These are phyloP conservation scores for Populus simonii DNA, from an alignment of 345 rosid genomes.

Conservation along the genomic window DNA sequence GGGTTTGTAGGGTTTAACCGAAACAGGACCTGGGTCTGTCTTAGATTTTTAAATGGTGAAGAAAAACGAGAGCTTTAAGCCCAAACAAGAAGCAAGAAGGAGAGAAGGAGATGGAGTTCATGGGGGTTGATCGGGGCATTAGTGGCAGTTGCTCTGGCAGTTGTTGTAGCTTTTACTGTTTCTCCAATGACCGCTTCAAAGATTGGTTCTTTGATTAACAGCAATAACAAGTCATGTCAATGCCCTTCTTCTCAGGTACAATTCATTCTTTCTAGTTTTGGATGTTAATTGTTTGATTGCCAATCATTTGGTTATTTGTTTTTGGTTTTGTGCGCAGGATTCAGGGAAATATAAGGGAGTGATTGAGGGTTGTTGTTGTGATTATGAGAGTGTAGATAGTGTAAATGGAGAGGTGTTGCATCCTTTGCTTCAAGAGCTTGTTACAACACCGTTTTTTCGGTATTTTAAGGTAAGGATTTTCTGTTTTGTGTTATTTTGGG, in stretches of 20 bases:
- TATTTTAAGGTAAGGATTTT: constrained; percentile 73
- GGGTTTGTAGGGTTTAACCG: background rate
- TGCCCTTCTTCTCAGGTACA: background rate
- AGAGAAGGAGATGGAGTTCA: background rate
- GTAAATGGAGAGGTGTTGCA: constrained; percentile 56
- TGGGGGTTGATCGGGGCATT: background rate
- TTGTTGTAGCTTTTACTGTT: background rate
- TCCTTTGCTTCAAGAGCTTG: constrained; percentile 80
- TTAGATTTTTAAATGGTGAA: background rate
- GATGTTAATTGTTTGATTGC: background rate
- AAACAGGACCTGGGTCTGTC: background rate
- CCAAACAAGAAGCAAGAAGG: background rate
- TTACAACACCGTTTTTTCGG: constrained; percentile 71
- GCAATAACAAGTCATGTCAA: background rate
- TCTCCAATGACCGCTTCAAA: background rate
- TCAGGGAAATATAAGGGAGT: constrained; percentile 62
- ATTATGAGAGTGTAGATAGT: constrained; percentile 44
- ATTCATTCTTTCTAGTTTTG: background rate
- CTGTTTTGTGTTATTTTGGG: background rate
- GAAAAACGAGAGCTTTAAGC: background rate
- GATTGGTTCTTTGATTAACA: background rate
- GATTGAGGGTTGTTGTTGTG: constrained; percentile 89
- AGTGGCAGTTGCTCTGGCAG: background rate
- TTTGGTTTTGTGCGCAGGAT: background rate
- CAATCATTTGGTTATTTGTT: background rate